Evolutionary conservation across 768 basidiomycete species (phyloP).

Genomic region (Suillus clintonianus): DNA sequence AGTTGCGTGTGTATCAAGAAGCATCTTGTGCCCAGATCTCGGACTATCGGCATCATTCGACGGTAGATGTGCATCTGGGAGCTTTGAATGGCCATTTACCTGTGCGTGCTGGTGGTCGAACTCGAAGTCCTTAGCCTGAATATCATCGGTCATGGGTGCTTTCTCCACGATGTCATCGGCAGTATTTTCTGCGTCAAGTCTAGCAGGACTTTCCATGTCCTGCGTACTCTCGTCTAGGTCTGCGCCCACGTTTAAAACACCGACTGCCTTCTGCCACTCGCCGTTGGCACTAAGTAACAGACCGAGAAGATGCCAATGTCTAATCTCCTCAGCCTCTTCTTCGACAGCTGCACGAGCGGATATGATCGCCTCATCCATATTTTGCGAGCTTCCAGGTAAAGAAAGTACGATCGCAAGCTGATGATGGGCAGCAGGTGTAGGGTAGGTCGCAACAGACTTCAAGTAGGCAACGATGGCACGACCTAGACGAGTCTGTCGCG

Average conservation of each 20-base stretch:
- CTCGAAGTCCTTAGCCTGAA: conserved; percentile 12
- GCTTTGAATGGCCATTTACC: background rate
- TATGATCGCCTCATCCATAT: conserved; percentile 66
- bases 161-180: conserved; percentile 16
- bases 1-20: conserved; percentile 33
- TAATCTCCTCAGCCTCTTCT: conserved; percentile 56
- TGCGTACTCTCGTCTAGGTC: conserved; percentile 47
- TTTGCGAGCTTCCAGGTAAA: conserved; percentile 61
- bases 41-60: background rate
- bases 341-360: conserved; percentile 76
- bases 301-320: conserved; percentile 91
- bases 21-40: background rate
- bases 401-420: conserved; percentile 79
- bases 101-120: conserved; percentile 8
- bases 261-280: conserved; percentile 76
- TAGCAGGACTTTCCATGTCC: conserved; percentile 31
- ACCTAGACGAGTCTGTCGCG: conserved; percentile 59
- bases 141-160: background rate
- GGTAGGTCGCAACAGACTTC: conserved; percentile 46
- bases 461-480: conserved; percentile 55
- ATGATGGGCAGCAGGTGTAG: conserved; percentile 65
- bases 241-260: conserved; percentile 78
- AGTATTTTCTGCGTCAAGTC: conserved; percentile 24
- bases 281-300: conserved; percentile 77
- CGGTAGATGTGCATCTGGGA: background rate